These are phyloP conservation scores for Cerrena zonata DNA, from an alignment of 1,284 basidiomycete species.

Conservation along the genomic window DNA sequence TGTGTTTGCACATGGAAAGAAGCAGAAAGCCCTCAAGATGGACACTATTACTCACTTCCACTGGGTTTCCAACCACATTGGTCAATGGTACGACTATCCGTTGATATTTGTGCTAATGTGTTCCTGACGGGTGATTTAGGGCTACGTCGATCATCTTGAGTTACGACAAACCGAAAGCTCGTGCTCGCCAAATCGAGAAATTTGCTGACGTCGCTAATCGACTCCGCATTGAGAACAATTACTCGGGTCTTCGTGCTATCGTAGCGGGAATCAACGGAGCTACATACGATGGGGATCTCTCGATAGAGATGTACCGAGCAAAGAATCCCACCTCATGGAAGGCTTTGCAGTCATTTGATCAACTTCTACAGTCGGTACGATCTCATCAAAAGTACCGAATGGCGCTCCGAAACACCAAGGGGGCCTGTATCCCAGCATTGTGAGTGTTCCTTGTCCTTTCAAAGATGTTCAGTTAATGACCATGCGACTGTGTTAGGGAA, in stretches of 20 bases:
- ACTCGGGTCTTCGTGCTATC: slow-evolving; percentile 74
- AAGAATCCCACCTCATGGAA: slow-evolving; percentile 62
- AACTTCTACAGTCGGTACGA: slow-evolving; percentile 64
- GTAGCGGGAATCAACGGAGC: slow-evolving; percentile 78
- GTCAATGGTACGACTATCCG: slow-evolving; percentile 55
- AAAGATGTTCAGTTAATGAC: slow-evolving; percentile 5
- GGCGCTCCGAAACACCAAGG: slow-evolving; percentile 73
- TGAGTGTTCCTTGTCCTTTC: slow-evolving; percentile 34
- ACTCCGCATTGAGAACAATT: slow-evolving; percentile 68
- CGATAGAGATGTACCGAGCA: slow-evolving; percentile 61
- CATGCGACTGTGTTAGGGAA: slow-evolving; percentile 44
- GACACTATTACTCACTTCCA: slow-evolving; percentile 69
- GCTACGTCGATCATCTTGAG: slow-evolving; percentile 74
- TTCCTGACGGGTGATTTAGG: slow-evolving; percentile 26
- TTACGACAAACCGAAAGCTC: slow-evolving; percentile 60
- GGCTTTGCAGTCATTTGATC: slow-evolving; percentile 69
- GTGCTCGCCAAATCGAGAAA: slow-evolving; percentile 71
- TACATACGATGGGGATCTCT: slow-evolving; percentile 63
- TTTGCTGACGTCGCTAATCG: slow-evolving; percentile 70
- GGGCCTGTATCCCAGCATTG: slow-evolving; percentile 77
- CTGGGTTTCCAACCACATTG: slow-evolving; percentile 67
- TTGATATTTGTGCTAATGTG: neutral
- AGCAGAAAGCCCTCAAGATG: slow-evolving; percentile 48
- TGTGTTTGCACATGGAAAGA: slow-evolving; percentile 55
- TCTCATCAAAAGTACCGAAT: slow-evolving; percentile 76